Percentiles rank a stretch among this genome's conserved stretches.
Conservation (phyloP, 176 grass and related monocot genomes). For the Avena sativa region DNA sequence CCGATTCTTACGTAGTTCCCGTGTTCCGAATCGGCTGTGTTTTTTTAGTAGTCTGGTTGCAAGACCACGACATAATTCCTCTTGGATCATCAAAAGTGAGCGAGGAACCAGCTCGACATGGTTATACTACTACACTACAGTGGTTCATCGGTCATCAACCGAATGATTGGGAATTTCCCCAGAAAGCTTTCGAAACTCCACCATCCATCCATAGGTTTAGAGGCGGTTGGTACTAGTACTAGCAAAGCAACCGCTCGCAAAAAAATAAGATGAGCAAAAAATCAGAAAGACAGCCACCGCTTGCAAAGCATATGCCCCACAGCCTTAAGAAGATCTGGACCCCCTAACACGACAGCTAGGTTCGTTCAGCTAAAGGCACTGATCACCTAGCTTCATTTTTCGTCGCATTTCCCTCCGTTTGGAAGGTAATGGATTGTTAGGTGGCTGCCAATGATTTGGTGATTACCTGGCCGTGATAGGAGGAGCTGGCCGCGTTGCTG, state of each 20-base stretch:
- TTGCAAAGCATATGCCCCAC: constrained; percentile 24
- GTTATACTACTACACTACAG: constrained; percentile 14
- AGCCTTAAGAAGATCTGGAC: neutral
- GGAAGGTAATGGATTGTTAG: constrained; percentile 33
- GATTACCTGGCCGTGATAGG: constrained; percentile 28
- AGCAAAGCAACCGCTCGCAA: neutral
- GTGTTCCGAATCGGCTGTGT: too few species aligned
- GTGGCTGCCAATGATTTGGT: constrained; percentile 47
- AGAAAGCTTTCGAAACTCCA: neutral
- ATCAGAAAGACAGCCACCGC: constrained; percentile 39
- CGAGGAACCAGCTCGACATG: constrained; percentile 31
- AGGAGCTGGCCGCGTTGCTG: constrained; percentile 18
- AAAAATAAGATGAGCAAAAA: neutral
- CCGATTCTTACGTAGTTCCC: neutral
- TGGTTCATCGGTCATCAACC: constrained; percentile 24
- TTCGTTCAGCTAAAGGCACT: constrained; percentile 34
- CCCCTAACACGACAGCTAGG: constrained; percentile 41
- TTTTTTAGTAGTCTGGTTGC: neutral
- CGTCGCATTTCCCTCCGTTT: constrained; percentile 18
- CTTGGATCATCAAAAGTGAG: neutral
- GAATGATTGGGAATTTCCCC: constrained; percentile 30
- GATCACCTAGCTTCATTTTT: neutral
- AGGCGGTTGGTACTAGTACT: constrained; percentile 26
- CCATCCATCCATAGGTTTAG: neutral
- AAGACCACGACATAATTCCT: neutral